phyloP scores from a whole-genome alignment of 2,329 filamentous ascomycete species.

The Hymenoscyphus fructigenus region DNA sequence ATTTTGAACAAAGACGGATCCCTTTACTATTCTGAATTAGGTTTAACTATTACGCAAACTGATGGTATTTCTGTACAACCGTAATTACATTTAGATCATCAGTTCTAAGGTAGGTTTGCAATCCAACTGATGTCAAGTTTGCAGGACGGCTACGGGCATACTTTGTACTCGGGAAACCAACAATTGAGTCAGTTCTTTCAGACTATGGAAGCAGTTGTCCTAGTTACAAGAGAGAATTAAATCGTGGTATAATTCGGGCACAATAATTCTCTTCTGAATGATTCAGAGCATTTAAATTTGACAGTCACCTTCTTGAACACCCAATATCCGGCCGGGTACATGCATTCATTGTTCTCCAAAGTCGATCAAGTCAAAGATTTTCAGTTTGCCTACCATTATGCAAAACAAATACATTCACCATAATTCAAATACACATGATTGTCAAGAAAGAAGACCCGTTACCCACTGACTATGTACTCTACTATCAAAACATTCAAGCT shows the following conservation, averaged over 20 bases:
- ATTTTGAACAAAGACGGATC: neutral
- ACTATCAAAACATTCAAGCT: too few species aligned
- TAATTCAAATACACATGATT: too few species aligned
- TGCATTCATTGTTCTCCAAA: neutral
- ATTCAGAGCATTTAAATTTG: neutral
- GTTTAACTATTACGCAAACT: neutral
- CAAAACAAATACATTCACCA: too few species aligned
- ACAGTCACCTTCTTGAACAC: neutral
- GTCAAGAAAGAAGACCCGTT: too few species aligned
- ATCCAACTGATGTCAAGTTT: neutral
- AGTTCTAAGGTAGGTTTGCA: neutral
- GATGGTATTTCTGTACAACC: neutral
- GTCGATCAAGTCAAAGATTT: neutral
- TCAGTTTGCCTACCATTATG: too few species aligned
- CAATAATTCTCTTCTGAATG: neutral
- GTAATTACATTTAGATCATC: neutral
- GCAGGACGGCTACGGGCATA: neutral
- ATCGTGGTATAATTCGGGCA: neutral
- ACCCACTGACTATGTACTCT: too few species aligned
- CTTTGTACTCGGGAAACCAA: constrained; percentile 1
- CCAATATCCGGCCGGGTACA: neutral
- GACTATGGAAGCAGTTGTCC: neutral
- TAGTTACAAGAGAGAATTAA: neutral
- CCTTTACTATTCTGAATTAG: neutral
- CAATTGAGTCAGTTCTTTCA: neutral